phyloP scores from a whole-genome alignment of 768 basidiomycete species.

The Lactifluus subvellereus region DNA sequence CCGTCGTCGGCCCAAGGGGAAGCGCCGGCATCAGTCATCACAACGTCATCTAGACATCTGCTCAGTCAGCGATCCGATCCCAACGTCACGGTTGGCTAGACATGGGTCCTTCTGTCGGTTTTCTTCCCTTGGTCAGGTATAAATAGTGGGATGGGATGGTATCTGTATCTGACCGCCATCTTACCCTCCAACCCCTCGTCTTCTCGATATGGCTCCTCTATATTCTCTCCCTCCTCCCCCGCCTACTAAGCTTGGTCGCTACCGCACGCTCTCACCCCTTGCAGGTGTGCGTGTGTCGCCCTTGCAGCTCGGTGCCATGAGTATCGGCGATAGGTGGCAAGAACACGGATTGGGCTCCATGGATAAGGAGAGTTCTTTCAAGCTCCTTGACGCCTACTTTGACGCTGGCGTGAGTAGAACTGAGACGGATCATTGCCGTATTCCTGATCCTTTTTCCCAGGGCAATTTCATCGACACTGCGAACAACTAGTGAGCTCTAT shows the following conservation, averaged over 20 bases:
- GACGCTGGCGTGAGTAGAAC: constrained; percentile 43
- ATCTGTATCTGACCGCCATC: not conserved
- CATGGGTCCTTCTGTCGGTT: too few relatives aligned
- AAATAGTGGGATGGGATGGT: not conserved
- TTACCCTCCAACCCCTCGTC: not conserved
- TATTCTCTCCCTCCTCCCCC: not conserved
- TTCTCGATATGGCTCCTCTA: not conserved
- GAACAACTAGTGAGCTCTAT: constrained; percentile 36
- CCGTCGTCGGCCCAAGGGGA: too few relatives aligned
- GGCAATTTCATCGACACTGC: constrained; percentile 50
- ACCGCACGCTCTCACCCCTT: constrained; percentile 37
- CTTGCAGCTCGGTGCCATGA: constrained; percentile 44
- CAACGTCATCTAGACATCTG: too few relatives aligned
- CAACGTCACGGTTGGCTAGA: too few relatives aligned
- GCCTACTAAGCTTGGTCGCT: constrained; percentile 28
- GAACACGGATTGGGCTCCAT: constrained; percentile 36
- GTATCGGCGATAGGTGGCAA: constrained; percentile 42
- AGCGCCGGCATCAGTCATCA: too few relatives aligned
- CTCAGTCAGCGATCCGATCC: too few relatives aligned
- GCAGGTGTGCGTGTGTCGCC: constrained; percentile 47
- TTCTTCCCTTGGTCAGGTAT: too few relatives aligned
- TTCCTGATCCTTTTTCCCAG: constrained; percentile 39
- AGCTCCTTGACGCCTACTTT: constrained; percentile 42
- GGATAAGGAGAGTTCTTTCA: constrained; percentile 39
- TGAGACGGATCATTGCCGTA: not conserved